Base-by-base conservation (phyloP, 2,329 filamentous ascomycete species). In the Bretziella fagacearum region DNA sequence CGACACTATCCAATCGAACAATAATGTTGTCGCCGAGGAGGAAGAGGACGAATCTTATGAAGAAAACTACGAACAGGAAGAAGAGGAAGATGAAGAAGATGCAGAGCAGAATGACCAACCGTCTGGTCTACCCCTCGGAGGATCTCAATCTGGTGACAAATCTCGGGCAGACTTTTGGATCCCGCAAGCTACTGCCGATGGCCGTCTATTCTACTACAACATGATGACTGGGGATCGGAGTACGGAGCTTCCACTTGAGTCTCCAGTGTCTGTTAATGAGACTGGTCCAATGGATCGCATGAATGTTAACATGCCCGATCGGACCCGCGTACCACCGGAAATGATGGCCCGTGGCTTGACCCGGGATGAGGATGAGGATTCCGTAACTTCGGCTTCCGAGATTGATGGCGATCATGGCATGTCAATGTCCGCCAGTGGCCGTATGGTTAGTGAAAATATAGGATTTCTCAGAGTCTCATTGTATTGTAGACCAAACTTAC, bases 91-190 rank as follows among this genome's bases (percentile, higher is more conserved):
- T 43, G 68, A 73, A 2, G 79, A 81, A 13, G 79, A 77, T 25
- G 71, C 74, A 30, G 78, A 80, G 48, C 71, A 70, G 3, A 77
- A 79, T 50, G 67, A 68, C 40, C 74, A 77, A 52, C 66, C 61
- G 17, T 74, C 55, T 59, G 68, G 73, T 51, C 62, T 84, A 43
- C 79, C 81, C 4, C 71, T 85, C 43, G 84, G 93, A 57, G 77
- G 78, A 43, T 69, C 70, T 17, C 72, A 72, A 39, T 63, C 62
- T 13, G 58, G 52, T 53, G 79, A 80, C 57, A 82, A 84, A 58
- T 87, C 91, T 55, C 79, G 89, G 60, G 86, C 89, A 39, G 89
- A 93, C 54, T 98, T 93, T 60, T 98, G 91, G 91, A 94, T 98
- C 55, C 91, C 91, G 15, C 91, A 98, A 65, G 91, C 87, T 11